Evolutionary conservation across 2,329 filamentous ascomycete species (phyloP).

Genomic region (Fusarium sp.): DNA sequence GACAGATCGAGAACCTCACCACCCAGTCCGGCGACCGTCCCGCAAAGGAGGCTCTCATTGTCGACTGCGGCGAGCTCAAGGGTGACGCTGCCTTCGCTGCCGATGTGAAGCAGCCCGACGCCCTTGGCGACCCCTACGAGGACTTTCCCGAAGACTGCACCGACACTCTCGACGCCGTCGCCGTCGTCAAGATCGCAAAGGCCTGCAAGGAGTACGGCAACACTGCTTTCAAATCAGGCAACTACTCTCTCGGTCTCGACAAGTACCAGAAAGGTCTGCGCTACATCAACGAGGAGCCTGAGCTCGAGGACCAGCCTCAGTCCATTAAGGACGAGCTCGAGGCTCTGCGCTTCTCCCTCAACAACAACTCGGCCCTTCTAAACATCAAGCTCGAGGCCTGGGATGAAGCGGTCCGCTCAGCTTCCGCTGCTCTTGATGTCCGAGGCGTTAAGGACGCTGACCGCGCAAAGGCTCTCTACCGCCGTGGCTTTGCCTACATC

Average conservation of each 20-base stretch:
- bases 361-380: conserved; percentile 89
- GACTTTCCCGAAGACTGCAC: conserved; percentile 91
- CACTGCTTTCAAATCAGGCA: conserved; percentile 86
- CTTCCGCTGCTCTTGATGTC: conserved; percentile 79
- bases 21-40: conserved; percentile 85
- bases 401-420: conserved; percentile 76
- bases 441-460: conserved; percentile 77
- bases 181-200: conserved; percentile 81
- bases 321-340: conserved; percentile 76
- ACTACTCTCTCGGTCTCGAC: conserved; percentile 77
- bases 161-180: conserved; percentile 71
- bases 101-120: conserved; percentile 78
- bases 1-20: conserved; percentile 87
- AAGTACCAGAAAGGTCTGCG: conserved; percentile 96
- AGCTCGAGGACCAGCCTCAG: conserved; percentile 76
- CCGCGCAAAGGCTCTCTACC: conserved; percentile 89
- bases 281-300: conserved; percentile 88
- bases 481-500: conserved; percentile 80
- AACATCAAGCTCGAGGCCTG: conserved; percentile 83
- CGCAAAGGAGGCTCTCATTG: conserved; percentile 76
- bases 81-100: conserved; percentile 76
- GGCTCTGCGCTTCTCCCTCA: conserved; percentile 83
- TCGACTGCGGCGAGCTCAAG: conserved; percentile 86
- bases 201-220: conserved; percentile 95
- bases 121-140: conserved; percentile 91